Percentiles rank a stretch among this genome's conserved stretches.
These are phyloP conservation scores for Mucor sp. DNA, from an alignment of 371 early-diverging fungal species.

Conservation along the genomic window DNA sequence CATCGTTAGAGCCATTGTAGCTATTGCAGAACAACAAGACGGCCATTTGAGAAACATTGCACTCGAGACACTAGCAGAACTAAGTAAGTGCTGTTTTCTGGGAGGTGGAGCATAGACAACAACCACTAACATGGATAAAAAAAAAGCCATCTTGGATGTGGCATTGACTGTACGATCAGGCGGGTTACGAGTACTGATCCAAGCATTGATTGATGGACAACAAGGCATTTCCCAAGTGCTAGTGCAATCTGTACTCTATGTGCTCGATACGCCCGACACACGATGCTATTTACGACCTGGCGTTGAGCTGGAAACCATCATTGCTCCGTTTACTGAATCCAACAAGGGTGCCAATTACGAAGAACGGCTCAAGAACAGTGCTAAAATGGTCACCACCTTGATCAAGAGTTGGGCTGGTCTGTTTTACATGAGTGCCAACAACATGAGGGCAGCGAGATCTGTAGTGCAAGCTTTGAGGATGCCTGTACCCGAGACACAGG, in stretches of 20 bases:
- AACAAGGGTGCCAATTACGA: conserved; percentile 62
- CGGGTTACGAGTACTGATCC: conserved; percentile 71
- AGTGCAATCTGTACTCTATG: conserved; percentile 65
- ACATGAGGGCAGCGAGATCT: conserved; percentile 70
- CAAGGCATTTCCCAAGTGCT: conserved; percentile 66
- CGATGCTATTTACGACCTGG: conserved; percentile 73
- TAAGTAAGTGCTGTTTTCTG: conserved; percentile 48
- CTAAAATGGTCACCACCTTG: conserved; percentile 61
- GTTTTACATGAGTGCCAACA: conserved; percentile 75
- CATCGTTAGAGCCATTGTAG: conserved; percentile 73
- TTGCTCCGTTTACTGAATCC: conserved; percentile 79
- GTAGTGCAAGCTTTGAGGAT: conserved; percentile 76
- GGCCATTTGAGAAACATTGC: conserved; percentile 73
- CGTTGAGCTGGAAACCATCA: conserved; percentile 75
- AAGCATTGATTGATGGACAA: conserved; percentile 75
- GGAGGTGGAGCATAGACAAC: background rate
- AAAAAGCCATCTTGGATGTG: conserved; percentile 55
- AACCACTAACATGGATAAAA: background rate
- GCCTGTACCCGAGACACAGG: conserved; percentile 78
- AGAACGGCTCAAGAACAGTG: conserved; percentile 67
- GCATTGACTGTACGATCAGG: conserved; percentile 67
- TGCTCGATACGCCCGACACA: conserved; percentile 72
- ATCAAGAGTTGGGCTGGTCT: conserved; percentile 82
- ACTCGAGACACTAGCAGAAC: conserved; percentile 79
- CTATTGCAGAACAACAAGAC: conserved; percentile 81